A percentile compares a stretch with the other conserved stretches of the same genome.
Conservation (phyloP, 352 stramenopile genomes). For the Globisporangium acanthophoron region DNA sequence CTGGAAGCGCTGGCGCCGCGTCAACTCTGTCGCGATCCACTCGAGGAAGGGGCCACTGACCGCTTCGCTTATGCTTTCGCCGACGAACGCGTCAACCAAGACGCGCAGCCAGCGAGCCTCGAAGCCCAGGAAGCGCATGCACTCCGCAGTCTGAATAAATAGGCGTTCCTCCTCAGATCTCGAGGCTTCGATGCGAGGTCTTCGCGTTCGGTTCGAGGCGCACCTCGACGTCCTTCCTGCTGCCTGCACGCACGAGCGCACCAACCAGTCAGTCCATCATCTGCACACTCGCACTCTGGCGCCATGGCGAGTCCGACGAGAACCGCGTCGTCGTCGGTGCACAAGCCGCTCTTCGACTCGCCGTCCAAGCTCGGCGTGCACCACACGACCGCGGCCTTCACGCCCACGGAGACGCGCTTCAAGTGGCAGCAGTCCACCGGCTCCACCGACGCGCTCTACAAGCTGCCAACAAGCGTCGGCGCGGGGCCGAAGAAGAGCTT, state of each 20-base stretch:
- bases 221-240: not conserved
- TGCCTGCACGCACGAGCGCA: not conserved
- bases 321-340: slow-evolving; percentile 15
- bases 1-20: slow-evolving; percentile 30
- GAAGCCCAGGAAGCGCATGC: not conserved
- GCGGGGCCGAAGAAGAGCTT: slow-evolving; percentile 62
- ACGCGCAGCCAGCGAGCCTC: not conserved
- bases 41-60: slow-evolving; percentile 3
- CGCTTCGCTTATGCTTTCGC: not conserved
- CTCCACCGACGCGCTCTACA: slow-evolving; percentile 65
- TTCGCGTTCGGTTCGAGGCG: no score
- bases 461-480: slow-evolving; percentile 55
- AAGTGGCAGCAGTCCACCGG: slow-evolving; percentile 55
- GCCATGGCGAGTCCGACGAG: slow-evolving; percentile 17
- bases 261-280: not conserved
- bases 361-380: slow-evolving; percentile 71
- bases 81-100: not conserved
- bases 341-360: slow-evolving; percentile 59
- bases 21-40: slow-evolving; percentile 8
- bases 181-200: not conserved
- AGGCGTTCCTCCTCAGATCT: not conserved
- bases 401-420: slow-evolving; percentile 63
- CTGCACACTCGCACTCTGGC: not conserved
- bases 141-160: no score
- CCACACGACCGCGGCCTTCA: slow-evolving; percentile 61